Conservation (phyloP, 2,329 filamentous ascomycete genomes). For the Pyricularia pennisetigena region DNA sequence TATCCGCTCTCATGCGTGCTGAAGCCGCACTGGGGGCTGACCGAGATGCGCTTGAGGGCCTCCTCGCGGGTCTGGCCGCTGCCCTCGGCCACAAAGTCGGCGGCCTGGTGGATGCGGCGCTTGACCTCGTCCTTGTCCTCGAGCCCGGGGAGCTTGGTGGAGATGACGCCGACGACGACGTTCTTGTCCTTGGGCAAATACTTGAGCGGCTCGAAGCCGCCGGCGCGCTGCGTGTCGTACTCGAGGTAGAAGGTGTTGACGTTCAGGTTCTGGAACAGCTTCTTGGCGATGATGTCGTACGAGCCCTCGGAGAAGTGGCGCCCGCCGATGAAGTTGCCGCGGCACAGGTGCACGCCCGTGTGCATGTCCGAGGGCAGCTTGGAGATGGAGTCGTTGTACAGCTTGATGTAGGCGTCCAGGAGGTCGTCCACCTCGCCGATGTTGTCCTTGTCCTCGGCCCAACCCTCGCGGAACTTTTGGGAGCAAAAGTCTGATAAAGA, state of each 20-base stretch:
- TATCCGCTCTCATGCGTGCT: constrained; percentile 69
- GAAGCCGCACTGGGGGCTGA: constrained; percentile 65
- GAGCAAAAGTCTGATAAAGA: constrained; percentile 57
- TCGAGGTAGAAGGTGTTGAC: constrained; percentile 61
- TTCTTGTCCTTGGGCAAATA: constrained; percentile 50
- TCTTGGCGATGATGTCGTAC: constrained; percentile 58
- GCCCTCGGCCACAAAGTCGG: constrained; percentile 60
- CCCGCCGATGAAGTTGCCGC: constrained; percentile 56
- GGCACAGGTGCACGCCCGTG: constrained; percentile 67
- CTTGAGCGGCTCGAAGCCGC: constrained; percentile 56
- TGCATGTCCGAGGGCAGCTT: constrained; percentile 60
- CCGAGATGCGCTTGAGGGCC: constrained; percentile 56
- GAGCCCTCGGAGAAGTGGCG: constrained; percentile 57
- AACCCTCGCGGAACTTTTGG: constrained; percentile 60
- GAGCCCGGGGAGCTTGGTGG: constrained; percentile 50
- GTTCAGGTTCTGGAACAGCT: constrained; percentile 53
- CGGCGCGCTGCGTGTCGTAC: constrained; percentile 55
- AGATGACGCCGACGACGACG: constrained; percentile 55
- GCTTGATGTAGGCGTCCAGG: constrained; percentile 64
- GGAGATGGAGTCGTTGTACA: constrained; percentile 64
- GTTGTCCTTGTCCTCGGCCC: constrained; percentile 58
- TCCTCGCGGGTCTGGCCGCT: constrained; percentile 54
- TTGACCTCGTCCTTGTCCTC: constrained; percentile 58
- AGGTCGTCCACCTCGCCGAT: constrained; percentile 59
- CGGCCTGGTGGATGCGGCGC: constrained; percentile 46